Conservation (phyloP, 108 stramenopile species). For the Schizochytrium sp. region DNA sequence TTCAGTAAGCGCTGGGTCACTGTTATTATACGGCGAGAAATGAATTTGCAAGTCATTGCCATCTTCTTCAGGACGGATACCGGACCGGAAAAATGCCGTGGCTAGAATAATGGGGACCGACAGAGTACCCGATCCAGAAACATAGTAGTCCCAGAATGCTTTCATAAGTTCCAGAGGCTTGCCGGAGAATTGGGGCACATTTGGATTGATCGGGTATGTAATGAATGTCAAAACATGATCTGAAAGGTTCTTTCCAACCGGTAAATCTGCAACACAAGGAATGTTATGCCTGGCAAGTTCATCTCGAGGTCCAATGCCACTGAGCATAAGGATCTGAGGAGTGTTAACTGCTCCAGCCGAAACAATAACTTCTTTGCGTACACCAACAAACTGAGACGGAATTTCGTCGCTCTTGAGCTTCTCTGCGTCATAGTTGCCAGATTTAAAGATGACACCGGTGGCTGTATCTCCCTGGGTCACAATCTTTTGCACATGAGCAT, state of each 20-base stretch:
- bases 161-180: constrained; percentile 26
- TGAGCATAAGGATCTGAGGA: constrained; percentile 79
- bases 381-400: constrained; percentile 15
- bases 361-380: constrained; percentile 77
- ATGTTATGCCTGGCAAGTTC: constrained; percentile 67
- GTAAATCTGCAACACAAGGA: constrained; percentile 65
- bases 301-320: constrained; percentile 75
- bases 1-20: not conserved
- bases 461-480: constrained; percentile 30
- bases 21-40: constrained; percentile 3
- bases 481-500: constrained; percentile 42
- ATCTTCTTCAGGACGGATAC: constrained; percentile 5
- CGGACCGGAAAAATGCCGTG: constrained; percentile 22
- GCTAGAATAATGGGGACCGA: not conserved
- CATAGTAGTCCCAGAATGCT: constrained; percentile 31
- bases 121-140: not conserved
- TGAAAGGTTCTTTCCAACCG: constrained; percentile 78
- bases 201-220: not conserved
- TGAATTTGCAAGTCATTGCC: constrained; percentile 45
- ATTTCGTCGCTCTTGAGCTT: constrained; percentile 21
- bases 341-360: constrained; percentile 78
- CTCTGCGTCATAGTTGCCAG: constrained; percentile 25
- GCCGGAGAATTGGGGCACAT: not conserved
- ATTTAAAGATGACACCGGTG: constrained; percentile 40
- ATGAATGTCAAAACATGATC: constrained; percentile 71